Evolutionary conservation across 208 protist species (phyloP), one percentile per base, ranked within the genome.

Genomic region (Sergeia podlipaevii): DNA sequence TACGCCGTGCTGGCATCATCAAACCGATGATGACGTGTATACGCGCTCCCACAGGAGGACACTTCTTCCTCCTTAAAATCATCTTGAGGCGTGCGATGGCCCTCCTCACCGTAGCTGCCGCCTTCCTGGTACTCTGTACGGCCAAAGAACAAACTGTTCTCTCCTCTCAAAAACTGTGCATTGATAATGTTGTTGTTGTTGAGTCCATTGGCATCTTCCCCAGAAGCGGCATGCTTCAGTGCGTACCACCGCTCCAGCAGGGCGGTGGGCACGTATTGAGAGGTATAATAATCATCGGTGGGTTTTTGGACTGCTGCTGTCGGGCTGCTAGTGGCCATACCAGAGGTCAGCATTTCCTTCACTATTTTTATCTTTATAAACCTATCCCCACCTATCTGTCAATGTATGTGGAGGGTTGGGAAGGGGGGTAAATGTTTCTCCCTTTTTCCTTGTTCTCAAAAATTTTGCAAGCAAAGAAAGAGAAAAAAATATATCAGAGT

Each of bases 261-360:
- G 7, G 66, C 30, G 11, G 36, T 20, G 0, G 76, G 76, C 13
- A 73, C 71, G 47, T 78, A 76, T 36, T 56, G 52, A 37, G 50
- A 56, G 49, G 60, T 64, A 64, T 76, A 83, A 60, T 79, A 83
- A 46, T 83, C 76, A 21, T 77, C 60, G 39, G 20, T 37, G 7
- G 44, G 44, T 27, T 37, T 18, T 5, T 27, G 43, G 26, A 34
- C 43, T 15, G 33, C 11, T 8, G 33, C 33, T 15, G 33, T 38
- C 11, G 33, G 8, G 33, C 33, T 15, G 33, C 33, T 15, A 38
- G 11, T 38, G 11, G 15, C 15, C 33, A n/a, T n/a, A n/a, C n/a
- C n/a, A n/a, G n/a, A n/a, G n/a, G n/a, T n/a, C n/a, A n/a, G n/a
- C n/a, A n/a, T n/a, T n/a, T n/a, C n/a, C n/a, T n/a, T n/a, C n/a